phyloP scores from a whole-genome alignment of 148 eudicot genomes.

The Rhododendron molle region DNA sequence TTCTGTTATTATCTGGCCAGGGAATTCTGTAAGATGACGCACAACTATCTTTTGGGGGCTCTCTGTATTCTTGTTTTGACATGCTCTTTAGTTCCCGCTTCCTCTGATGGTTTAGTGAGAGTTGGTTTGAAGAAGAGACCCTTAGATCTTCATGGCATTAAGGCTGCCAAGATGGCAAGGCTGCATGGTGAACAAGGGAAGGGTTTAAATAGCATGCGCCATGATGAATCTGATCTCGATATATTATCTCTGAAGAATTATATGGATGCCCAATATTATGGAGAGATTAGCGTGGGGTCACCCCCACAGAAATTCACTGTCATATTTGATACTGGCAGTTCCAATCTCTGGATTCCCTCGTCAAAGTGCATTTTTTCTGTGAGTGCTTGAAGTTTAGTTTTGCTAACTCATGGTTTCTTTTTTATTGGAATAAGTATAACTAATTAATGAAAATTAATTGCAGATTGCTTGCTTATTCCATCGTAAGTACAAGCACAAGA shows the following conservation, averaged over 20 bases:
- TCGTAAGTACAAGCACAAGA: slow-evolving; percentile 55
- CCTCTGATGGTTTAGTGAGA: slow-evolving; percentile 52
- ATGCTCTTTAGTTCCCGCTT: slow-evolving; percentile 30
- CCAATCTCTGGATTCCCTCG: slow-evolving; percentile 93
- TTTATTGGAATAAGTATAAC: neutral
- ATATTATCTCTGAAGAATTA: slow-evolving; percentile 64
- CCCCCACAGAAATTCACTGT: slow-evolving; percentile 85
- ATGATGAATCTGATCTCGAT: slow-evolving; percentile 35
- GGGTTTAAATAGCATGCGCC: slow-evolving; percentile 20
- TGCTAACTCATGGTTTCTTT: neutral
- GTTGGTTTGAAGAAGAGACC: slow-evolving; percentile 54
- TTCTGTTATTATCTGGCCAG: slow-evolving; percentile 5
- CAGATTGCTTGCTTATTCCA: slow-evolving; percentile 91
- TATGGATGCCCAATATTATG: slow-evolving; percentile 88
- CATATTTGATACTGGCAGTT: slow-evolving; percentile 89
- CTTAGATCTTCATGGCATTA: slow-evolving; percentile 47
- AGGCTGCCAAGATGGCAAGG: slow-evolving; percentile 47
- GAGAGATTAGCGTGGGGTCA: slow-evolving; percentile 75
- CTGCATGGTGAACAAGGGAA: slow-evolving; percentile 29
- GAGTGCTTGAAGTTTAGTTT: slow-evolving; percentile 25
- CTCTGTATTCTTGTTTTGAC: slow-evolving; percentile 40
- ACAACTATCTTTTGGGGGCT: slow-evolving; percentile 22
- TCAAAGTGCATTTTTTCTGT: slow-evolving; percentile 85
- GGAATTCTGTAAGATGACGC: slow-evolving; percentile 39
- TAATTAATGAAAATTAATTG: slow-evolving; percentile 10